Conservation (phyloP, 371 early-diverging fungal genomes). For the Dichotomocladium elegans region DNA sequence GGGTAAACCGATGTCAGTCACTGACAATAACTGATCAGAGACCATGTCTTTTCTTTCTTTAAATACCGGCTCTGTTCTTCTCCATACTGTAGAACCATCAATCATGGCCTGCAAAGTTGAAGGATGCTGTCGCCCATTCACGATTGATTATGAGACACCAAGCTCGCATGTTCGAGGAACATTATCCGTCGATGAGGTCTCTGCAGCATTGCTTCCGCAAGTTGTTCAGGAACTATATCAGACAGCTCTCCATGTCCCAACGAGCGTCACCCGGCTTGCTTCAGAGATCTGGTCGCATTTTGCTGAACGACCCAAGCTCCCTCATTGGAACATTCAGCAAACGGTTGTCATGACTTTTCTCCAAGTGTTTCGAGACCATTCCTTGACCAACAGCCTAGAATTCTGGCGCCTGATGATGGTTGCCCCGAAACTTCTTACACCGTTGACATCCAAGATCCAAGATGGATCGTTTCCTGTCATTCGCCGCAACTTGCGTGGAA, state of each 20-base stretch:
- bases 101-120: background rate
- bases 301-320: slow-evolving; percentile 23
- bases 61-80: no score
- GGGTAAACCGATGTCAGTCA: no score
- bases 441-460: slow-evolving; percentile 20
- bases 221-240: slow-evolving; percentile 18
- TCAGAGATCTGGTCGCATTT: slow-evolving; percentile 26
- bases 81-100: background rate
- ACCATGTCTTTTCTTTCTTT: no score
- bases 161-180: background rate
- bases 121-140: slow-evolving; percentile 3
- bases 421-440: slow-evolving; percentile 21
- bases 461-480: slow-evolving; percentile 18
- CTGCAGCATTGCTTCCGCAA: background rate
- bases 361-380: slow-evolving; percentile 31
- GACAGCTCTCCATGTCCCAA: slow-evolving; percentile 16
- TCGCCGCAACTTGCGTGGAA: slow-evolving; percentile 19
- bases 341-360: slow-evolving; percentile 30
- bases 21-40: no score
- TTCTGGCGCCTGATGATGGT: slow-evolving; percentile 31
- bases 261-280: slow-evolving; percentile 10
- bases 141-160: background rate
- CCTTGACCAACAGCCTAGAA: slow-evolving; percentile 22
- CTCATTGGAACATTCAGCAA: slow-evolving; percentile 36
- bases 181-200: background rate